Percentiles rank a stretch among this genome's conserved stretches.
phyloP scores from a whole-genome alignment of 1,284 basidiomycete genomes.

The Anthracocystis setariae region DNA sequence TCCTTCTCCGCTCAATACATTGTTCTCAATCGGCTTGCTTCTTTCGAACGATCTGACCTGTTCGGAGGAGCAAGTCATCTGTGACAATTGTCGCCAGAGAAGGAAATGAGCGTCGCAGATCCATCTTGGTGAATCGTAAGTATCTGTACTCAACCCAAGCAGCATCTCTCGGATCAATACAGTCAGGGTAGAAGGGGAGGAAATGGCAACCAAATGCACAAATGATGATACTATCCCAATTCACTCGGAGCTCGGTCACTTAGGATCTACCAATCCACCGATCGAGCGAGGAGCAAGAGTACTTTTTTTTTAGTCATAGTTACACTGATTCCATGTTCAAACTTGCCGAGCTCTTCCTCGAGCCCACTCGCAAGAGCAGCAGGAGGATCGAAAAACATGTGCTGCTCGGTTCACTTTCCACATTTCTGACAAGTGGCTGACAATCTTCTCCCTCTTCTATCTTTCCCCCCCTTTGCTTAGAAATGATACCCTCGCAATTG shows the following conservation, averaged over 20 bases:
- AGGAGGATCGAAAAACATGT: no score
- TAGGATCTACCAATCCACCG: conserved; percentile 28
- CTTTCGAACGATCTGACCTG: no score
- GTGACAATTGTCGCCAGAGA: no score
- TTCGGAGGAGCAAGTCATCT: no score
- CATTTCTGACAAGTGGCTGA: conserved; percentile 1
- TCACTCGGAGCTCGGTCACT: conserved; percentile 32
- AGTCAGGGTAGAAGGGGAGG: not conserved
- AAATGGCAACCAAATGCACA: not conserved
- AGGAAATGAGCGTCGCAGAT: conserved; percentile 2
- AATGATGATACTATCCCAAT: conserved; percentile 44
- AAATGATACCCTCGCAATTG: not conserved
- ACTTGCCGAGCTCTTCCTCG: not conserved
- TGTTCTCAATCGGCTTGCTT: not conserved
- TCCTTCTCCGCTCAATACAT: not conserved
- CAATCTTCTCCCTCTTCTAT: not conserved
- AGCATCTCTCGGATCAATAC: not conserved
- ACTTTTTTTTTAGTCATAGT: conserved; percentile 42
- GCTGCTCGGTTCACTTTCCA: not conserved
- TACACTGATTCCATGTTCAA: conserved; percentile 32
- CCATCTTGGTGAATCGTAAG: conserved; percentile 5
- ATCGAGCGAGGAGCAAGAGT: conserved; percentile 27
- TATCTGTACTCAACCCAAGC: not conserved
- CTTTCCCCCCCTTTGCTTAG: not conserved
- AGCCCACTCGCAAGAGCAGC: no score